phyloP scores from a whole-genome alignment of 2,329 filamentous ascomycete species.

The Fusarium hostae region DNA sequence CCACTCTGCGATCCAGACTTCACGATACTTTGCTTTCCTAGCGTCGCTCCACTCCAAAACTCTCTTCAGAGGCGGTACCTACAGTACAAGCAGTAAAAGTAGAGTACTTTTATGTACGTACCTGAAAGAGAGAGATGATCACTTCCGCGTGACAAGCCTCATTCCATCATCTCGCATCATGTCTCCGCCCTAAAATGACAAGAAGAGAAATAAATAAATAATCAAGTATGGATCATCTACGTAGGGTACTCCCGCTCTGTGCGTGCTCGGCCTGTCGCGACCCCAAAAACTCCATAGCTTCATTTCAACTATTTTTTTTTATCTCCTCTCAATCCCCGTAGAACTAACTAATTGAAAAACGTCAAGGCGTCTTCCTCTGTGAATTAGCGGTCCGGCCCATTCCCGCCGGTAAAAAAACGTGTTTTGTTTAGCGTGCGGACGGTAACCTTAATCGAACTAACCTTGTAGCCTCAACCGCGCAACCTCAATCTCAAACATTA shows the following conservation, averaged over 20 bases:
- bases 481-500: neutral
- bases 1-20: conserved; percentile 16
- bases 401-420: conserved; percentile 5
- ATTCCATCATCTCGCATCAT: conserved; percentile 4
- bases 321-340: conserved; percentile 6
- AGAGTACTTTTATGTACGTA: neutral
- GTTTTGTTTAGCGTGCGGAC: conserved; percentile 27
- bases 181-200: neutral
- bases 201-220: neutral
- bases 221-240: neutral
- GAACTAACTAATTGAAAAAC: neutral
- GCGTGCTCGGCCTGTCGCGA: neutral
- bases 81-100: neutral
- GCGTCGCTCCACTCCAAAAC: conserved; percentile 27
- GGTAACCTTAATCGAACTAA: conserved; percentile 39
- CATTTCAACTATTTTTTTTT: neutral
- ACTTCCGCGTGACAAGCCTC: conserved; percentile 6
- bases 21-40: conserved; percentile 6
- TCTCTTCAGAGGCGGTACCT: neutral
- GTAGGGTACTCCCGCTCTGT: conserved; percentile 2
- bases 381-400: conserved; percentile 28
- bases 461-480: neutral
- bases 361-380: neutral
- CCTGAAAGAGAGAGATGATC: conserved; percentile 1
- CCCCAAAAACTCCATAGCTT: neutral